Evolutionary conservation across 306 rosid genomes (phyloP).

Genomic region (Vigna nakashimae): DNA sequence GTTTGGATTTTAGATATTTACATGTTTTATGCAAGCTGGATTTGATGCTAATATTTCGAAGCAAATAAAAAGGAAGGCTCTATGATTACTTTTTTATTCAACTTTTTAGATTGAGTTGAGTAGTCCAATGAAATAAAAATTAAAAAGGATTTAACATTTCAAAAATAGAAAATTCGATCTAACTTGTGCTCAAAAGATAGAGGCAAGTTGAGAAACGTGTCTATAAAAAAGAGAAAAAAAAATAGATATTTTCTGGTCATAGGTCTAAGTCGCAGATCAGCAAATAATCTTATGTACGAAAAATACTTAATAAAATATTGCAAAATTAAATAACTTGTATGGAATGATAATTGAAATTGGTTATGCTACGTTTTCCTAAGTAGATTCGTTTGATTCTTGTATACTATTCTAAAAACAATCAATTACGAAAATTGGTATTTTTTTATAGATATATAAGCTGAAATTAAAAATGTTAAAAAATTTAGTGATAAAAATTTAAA

Average conservation of each 20-base stretch:
- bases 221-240: not conserved
- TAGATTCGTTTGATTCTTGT: not conserved
- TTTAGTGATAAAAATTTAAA: too few relatives aligned
- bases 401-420: too few relatives aligned
- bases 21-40: not conserved
- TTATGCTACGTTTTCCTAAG: not conserved
- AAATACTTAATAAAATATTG: not conserved
- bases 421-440: too few relatives aligned
- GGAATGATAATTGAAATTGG: not conserved
- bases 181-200: not conserved
- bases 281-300: not conserved
- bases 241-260: not conserved
- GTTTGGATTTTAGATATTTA: not conserved
- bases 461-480: too few relatives aligned
- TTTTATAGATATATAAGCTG: too few relatives aligned
- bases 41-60: not conserved
- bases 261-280: not conserved
- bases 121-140: not conserved
- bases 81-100: not conserved
- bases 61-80: not conserved
- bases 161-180: not conserved
- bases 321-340: not conserved
- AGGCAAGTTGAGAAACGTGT: conserved; percentile 27
- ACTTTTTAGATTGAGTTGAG: not conserved
- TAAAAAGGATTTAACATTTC: not conserved